A percentile compares a stretch with the other conserved stretches of the same genome.
phyloP scores from a whole-genome alignment of 768 basidiomycete species.

The Rhodotorula paludigena region DNA sequence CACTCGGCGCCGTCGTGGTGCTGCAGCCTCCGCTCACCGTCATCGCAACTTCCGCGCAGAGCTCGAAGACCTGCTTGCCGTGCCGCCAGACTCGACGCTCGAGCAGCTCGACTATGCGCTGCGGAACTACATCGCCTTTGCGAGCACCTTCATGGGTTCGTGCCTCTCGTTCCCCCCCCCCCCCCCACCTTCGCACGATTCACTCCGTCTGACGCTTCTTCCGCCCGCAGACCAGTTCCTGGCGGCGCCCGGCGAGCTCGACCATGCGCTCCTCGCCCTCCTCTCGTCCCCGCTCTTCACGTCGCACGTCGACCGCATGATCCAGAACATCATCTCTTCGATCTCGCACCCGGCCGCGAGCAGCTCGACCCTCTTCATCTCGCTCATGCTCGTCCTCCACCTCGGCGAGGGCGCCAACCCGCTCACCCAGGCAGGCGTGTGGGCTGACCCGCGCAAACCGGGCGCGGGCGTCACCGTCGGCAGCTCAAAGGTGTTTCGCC shows the following conservation, averaged over 20 bases:
- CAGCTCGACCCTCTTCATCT: constrained; percentile 43
- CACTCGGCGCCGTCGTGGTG: background rate
- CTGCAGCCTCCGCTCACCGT: background rate
- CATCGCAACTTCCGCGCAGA: constrained; percentile 55
- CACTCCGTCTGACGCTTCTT: no score
- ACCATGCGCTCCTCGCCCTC: constrained; percentile 71
- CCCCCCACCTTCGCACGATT: background rate
- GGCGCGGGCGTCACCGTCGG: constrained; percentile 12
- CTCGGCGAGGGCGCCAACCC: constrained; percentile 10
- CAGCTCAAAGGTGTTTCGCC: constrained; percentile 30
- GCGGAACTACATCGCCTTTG: constrained; percentile 36
- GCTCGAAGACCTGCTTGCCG: constrained; percentile 71
- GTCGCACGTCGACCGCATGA: constrained; percentile 89
- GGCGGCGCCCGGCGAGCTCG: constrained; percentile 72
- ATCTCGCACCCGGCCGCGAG: constrained; percentile 62
- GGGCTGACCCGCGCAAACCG: background rate
- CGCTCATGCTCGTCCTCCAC: constrained; percentile 35
- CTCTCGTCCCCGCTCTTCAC: constrained; percentile 79
- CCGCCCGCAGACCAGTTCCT: constrained; percentile 67
- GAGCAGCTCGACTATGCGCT: constrained; percentile 67
- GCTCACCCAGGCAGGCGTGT: constrained; percentile 5
- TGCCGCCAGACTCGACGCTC: constrained; percentile 64
- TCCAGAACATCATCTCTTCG: constrained; percentile 60
- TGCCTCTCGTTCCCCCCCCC: background rate
- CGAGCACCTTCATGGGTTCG: constrained; percentile 28